Base-by-base conservation (phyloP, 257 asterid genomes). In the Forsythia viridissima region DNA sequence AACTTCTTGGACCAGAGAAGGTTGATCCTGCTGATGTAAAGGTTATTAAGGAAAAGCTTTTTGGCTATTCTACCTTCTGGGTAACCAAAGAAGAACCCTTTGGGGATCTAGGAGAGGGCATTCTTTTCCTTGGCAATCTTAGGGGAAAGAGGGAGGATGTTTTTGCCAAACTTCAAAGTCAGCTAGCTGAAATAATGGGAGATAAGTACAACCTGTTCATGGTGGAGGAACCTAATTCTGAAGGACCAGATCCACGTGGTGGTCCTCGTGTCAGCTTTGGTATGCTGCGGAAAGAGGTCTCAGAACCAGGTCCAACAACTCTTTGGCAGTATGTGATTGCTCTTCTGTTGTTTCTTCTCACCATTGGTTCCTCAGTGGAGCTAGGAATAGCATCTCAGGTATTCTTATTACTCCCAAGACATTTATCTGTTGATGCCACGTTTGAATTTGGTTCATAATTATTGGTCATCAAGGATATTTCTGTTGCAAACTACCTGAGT, bases 211-310 rank as follows among this genome's bases (percentile, higher is more conserved):
- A 92, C 77, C 82, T 94, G 57, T 94, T 94, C 85, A 92, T 94
- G 98, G 97, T 92, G 76, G 98, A 94, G 89, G 98, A 94, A 84
- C 98, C 98, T 66, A 87, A 92, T 86, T 91, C 98, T 63, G 97
- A 92, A 81, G 97, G 88, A 81, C 90, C 82, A 75, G 98, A 94
- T 69, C 97, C 98, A 3, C 97, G 96, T 80, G 98, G 98, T 84
- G 98, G 98, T 78, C 97, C 98, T 78, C 92, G 98, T 48, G 98
- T 92, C 85, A 94, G 98, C 89, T 94, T 94, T 87, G 97, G 98
- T 73, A 75, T 94, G 94, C 87, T 94, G 75, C 92, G 93, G 38
- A 94, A 89, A 84, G 97, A 94, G 89, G 97, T 94, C 76, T 94
- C 98, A 67, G 98, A 94, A 85, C 98, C 98, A 72, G 90, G 89